Conservation (phyloP, 352 stramenopile genomes). For the Globisporangium canariense region DNA sequence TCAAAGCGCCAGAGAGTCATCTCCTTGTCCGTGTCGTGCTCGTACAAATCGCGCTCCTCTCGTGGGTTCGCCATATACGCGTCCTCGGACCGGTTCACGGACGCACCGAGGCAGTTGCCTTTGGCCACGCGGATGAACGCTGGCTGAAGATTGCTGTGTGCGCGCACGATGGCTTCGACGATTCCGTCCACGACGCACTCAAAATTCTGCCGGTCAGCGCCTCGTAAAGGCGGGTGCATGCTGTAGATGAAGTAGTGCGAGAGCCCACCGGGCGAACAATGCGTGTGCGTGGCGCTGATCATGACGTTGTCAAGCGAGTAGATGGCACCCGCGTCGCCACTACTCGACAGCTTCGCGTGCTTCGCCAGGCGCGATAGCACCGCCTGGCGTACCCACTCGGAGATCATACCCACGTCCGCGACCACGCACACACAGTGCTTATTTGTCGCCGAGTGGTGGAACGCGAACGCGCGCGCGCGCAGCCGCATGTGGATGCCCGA, state of each 20-base stretch:
- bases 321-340: constrained; percentile 5
- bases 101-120: constrained; percentile 67
- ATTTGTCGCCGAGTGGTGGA: constrained; percentile 34
- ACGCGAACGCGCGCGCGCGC: constrained; percentile 77
- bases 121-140: constrained; percentile 59
- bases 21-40: constrained; percentile 89
- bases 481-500: constrained; percentile 87
- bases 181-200: constrained; percentile 89
- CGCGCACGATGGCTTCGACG: constrained; percentile 73
- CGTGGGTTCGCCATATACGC: constrained; percentile 88
- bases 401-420: constrained; percentile 88
- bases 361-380: constrained; percentile 62
- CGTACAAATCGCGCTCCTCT: constrained; percentile 73
- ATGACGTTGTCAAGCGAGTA: constrained; percentile 82
- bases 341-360: constrained; percentile 34
- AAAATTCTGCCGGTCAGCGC: constrained; percentile 81
- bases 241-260: constrained; percentile 93
- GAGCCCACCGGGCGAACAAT: constrained; percentile 87
- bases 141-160: constrained; percentile 71
- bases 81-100: constrained; percentile 88
- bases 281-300: constrained; percentile 91
- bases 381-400: constrained; percentile 82
- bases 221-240: constrained; percentile 71
- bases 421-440: constrained; percentile 78
- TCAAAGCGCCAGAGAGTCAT: constrained; percentile 90